Percentiles rank a stretch among this genome's conserved stretches.
phyloP scores from a whole-genome alignment of 202 grass and related monocot genomes.

The Zoysia matrella region DNA sequence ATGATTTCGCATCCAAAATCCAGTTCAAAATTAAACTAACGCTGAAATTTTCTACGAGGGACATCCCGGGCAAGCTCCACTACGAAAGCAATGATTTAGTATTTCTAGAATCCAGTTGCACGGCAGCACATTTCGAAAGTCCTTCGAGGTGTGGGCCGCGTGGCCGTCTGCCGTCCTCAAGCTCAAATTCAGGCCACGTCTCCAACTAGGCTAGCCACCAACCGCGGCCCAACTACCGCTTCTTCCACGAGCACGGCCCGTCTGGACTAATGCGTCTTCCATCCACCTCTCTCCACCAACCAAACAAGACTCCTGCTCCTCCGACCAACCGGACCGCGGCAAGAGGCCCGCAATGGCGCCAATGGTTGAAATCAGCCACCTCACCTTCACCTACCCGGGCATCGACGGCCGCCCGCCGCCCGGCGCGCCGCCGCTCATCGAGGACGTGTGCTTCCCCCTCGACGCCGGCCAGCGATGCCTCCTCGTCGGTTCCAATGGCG shows the following conservation, averaged over 20 bases:
- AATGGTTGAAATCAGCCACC: constrained; percentile 74
- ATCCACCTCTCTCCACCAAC: constrained; percentile 15
- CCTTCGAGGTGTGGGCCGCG: neutral
- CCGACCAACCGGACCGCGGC: constrained; percentile 42
- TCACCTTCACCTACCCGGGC: constrained; percentile 89
- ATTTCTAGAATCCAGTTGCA: too few species aligned
- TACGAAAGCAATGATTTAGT: neutral
- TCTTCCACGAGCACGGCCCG: constrained; percentile 22
- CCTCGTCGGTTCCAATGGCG: constrained; percentile 91
- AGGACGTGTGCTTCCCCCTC: constrained; percentile 80
- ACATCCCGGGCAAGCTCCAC: too few species aligned
- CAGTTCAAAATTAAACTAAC: neutral
- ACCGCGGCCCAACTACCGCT: constrained; percentile 39
- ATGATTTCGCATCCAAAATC: neutral
- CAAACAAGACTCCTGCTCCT: constrained; percentile 10
- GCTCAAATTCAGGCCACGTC: constrained; percentile 19
- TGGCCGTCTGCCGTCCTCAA: constrained; percentile 38
- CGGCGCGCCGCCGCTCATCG: constrained; percentile 85
- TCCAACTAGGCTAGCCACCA: constrained; percentile 26
- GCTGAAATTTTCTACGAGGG: neutral
- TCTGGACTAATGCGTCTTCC: neutral
- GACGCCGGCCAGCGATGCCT: constrained; percentile 73
- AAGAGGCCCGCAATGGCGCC: constrained; percentile 55
- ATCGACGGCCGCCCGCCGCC: constrained; percentile 87
- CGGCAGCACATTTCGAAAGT: too few species aligned